These are phyloP conservation scores for Arabidopsis hybrid DNA, from an alignment of 441 rosid species.

Conservation along the genomic window DNA sequence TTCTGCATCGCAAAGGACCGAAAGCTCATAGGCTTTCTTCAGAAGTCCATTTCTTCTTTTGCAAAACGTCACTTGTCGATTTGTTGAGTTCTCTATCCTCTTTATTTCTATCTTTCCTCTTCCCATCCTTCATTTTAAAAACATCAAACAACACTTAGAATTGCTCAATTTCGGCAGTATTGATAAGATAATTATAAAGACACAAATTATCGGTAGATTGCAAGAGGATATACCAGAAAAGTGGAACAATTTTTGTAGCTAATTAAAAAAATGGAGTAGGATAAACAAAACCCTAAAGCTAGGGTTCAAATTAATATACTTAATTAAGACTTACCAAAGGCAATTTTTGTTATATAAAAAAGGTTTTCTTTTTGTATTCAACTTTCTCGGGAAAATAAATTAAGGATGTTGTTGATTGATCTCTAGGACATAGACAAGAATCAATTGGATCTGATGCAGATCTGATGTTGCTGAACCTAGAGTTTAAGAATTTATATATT, in stretches of 20 bases:
- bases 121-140: conserved; percentile 50
- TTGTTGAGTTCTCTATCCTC: conserved; percentile 65
- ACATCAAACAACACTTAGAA: conserved; percentile 10
- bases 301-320: conserved; percentile 28
- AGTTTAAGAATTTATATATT: neutral
- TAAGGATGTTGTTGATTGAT: conserved; percentile 37
- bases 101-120: conserved; percentile 69
- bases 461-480: conserved; percentile 24
- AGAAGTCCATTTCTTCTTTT: conserved; percentile 72
- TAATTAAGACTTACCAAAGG: neutral
- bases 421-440: conserved; percentile 33
- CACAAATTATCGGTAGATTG: neutral
- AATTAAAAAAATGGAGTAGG: neutral
- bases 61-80: conserved; percentile 69
- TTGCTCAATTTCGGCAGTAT: neutral
- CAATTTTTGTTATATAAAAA: neutral
- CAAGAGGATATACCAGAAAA: neutral
- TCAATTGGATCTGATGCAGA: conserved; percentile 38
- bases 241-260: neutral
- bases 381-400: conserved; percentile 36
- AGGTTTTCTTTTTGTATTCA: neutral
- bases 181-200: neutral
- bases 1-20: conserved; percentile 66
- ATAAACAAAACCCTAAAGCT: conserved; percentile 34
- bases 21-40: conserved; percentile 71